Evolutionary conservation across 768 basidiomycete genomes (phyloP).

Genomic region (Psilocybe sp.): DNA sequence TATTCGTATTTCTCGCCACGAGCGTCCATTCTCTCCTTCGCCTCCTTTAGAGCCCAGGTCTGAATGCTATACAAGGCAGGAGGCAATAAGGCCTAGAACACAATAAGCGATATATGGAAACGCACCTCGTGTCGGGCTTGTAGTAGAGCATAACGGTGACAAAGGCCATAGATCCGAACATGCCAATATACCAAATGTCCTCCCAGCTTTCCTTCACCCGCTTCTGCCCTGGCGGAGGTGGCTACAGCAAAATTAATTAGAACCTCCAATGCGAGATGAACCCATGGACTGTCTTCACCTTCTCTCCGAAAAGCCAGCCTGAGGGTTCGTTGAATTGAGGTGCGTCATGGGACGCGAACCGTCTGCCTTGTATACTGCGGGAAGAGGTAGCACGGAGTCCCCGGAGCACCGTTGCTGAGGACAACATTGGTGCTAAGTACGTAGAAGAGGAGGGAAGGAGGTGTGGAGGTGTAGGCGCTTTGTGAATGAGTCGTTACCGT

Average conservation of each 20-base stretch:
- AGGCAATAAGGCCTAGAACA: not conserved
- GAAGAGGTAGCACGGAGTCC: slow-evolving; percentile 36
- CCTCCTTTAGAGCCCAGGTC: slow-evolving; percentile 89
- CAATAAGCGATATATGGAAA: slow-evolving; percentile 1
- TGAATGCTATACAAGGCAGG: slow-evolving; percentile 60
- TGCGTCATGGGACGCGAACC: slow-evolving; percentile 71
- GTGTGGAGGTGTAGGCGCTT: not conserved
- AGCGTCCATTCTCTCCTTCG: slow-evolving; percentile 86
- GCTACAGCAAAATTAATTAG: slow-evolving; percentile 38
- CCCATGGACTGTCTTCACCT: slow-evolving; percentile 44
- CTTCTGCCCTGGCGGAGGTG: slow-evolving; percentile 76
- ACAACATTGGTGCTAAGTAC: slow-evolving; percentile 28
- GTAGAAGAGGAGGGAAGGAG: not conserved
- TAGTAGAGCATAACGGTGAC: slow-evolving; percentile 79
- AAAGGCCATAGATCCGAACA: slow-evolving; percentile 85
- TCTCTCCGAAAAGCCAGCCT: slow-evolving; percentile 86
- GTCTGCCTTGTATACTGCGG: slow-evolving; percentile 32
- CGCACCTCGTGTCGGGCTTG: slow-evolving; percentile 92
- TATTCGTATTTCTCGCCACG: slow-evolving; percentile 90
- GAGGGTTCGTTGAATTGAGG: slow-evolving; percentile 88
- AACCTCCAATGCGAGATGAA: not conserved
- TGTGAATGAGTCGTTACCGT: not conserved
- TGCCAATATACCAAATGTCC: slow-evolving; percentile 84
- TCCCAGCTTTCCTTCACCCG: slow-evolving; percentile 91
- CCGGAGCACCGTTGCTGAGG: slow-evolving; percentile 42